Conservation (phyloP, 306 rosid species). For the Bauhinia variegata region DNA sequence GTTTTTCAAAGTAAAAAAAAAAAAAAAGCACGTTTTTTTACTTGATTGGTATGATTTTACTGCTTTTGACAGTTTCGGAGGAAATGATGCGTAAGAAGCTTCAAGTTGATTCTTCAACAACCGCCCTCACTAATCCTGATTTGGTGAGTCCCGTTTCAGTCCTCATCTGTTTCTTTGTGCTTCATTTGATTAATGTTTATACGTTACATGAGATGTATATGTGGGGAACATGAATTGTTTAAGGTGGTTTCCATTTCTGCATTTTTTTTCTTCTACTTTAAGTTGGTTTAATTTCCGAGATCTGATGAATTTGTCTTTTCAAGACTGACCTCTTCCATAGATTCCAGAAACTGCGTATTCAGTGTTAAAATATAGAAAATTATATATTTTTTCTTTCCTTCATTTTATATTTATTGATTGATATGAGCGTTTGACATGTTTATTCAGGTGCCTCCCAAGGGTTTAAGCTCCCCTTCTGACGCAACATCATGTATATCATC, state of each 20-base stretch:
- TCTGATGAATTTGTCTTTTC: background rate
- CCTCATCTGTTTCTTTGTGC: background rate
- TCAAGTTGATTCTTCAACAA: conserved; percentile 45
- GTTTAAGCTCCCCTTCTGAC: conserved; percentile 67
- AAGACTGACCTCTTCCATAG: background rate
- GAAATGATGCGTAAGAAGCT: conserved; percentile 50
- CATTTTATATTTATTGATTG: background rate
- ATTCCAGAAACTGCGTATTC: background rate
- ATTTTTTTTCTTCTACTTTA: conserved; percentile 10
- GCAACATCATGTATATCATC: conserved; percentile 64
- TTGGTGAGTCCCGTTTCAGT: conserved; percentile 35
- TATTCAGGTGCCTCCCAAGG: conserved; percentile 56
- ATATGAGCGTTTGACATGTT: conserved; percentile 24
- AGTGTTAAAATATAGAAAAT: background rate
- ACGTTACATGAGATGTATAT: background rate
- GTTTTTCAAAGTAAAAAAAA: background rate
- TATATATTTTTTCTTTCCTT: conserved; percentile 18
- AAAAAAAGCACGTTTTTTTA: conserved; percentile 7
- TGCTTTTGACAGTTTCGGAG: conserved; percentile 47
- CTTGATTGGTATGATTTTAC: conserved; percentile 23
- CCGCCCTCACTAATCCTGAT: conserved; percentile 42
- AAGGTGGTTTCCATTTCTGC: conserved; percentile 9
- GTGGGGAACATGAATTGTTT: background rate
- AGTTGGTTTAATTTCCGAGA: background rate
- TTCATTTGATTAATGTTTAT: conserved; percentile 32